Base-by-base conservation (phyloP, 192 early-diverging fungal species). In the Irineochytrium annulatum region DNA sequence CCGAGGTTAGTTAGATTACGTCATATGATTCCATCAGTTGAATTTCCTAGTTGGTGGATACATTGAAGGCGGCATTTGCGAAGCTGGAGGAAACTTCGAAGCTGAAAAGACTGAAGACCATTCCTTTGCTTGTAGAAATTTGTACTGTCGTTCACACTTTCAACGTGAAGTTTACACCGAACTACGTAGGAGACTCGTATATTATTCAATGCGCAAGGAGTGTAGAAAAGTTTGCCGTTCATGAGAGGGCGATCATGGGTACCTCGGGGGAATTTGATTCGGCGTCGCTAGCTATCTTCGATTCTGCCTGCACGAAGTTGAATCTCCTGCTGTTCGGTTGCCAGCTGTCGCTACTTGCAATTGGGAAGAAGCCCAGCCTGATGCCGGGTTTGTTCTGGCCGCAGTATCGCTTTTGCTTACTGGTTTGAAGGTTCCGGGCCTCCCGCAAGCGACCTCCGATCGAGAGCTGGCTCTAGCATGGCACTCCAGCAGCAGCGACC, bases 1-100 rank as follows among this genome's bases (percentile, higher is more conserved):
- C 29, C 19, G 52, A 63, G 27, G 62, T 63, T 43, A 22, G 53
- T 11, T 5, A 6, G 32, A 14, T 27, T 52, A 53, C 46, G 60
- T n/a, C 13, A 33, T 24, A 11, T 0, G 33, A 49, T 32, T 52
- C 49, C 20, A 1, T 45, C 13, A 35, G 19, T 1, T 37, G 28
- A 0, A 28, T 27, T 11, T 26, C 37, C 14, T 20, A 63, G 63
- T n/a, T 34, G 2, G 26, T 51, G 1, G 16, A 24, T 1, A 51
- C 34, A 26, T 32, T 58, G 29, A 13, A 8, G 14, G 29, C 30
- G 3, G 39, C 46, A 6, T 6, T 58, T 3, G 24, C 22, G 22
- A 28, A 22, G 34, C 27, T 65, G 16, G 30, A 58, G 35, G 48
- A 65, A n/a, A 11, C 37, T 24, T 29, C 19, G 45, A 58, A 11